Percentiles rank a stretch among this genome's conserved stretches.
These are phyloP conservation scores for Cryphonectria japonica DNA, from an alignment of 2,329 filamentous ascomycete genomes.

Conservation along the genomic window DNA sequence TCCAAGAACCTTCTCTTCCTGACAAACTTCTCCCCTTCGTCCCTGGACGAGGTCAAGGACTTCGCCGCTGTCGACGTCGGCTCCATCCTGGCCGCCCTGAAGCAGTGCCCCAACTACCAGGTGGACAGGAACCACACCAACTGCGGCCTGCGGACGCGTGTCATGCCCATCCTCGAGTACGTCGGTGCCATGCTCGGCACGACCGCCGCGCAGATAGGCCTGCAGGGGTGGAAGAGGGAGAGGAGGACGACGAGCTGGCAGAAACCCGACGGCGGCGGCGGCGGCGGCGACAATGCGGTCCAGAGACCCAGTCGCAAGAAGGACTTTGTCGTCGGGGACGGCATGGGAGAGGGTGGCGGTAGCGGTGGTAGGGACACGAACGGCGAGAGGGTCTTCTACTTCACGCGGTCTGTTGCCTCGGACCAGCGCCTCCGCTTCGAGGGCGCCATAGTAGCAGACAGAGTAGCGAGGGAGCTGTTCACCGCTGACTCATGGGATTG, in stretches of 20 bases:
- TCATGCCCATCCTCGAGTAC: conserved; percentile 69
- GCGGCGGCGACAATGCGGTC: not conserved
- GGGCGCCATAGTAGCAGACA: conserved; percentile 53
- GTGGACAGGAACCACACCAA: conserved; percentile 74
- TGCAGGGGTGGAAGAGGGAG: conserved; percentile 51
- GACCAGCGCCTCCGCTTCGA: conserved; percentile 56
- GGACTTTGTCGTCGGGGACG: conserved; percentile 24
- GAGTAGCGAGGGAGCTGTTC: conserved; percentile 57
- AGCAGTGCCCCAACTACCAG: conserved; percentile 73
- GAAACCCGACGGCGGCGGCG: conserved; percentile 27
- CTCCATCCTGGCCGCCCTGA: conserved; percentile 61
- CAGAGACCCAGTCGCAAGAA: conserved; percentile 6
- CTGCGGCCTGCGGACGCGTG: conserved; percentile 68
- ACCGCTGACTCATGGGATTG: conserved; percentile 63
- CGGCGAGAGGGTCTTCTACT: conserved; percentile 45
- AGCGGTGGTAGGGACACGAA: not conserved
- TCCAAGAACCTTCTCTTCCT: conserved; percentile 64
- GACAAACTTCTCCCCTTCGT: conserved; percentile 55
- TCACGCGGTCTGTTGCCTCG: conserved; percentile 54
- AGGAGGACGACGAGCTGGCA: conserved; percentile 48
- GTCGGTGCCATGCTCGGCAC: conserved; percentile 61
- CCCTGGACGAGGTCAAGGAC: conserved; percentile 49
- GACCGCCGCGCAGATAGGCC: conserved; percentile 47
- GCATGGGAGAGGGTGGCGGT: conserved; percentile 24
- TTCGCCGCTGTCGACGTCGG: conserved; percentile 64